Conservation (phyloP, 2,329 filamentous ascomycete species). For the Cladobotryum mycophilum region DNA sequence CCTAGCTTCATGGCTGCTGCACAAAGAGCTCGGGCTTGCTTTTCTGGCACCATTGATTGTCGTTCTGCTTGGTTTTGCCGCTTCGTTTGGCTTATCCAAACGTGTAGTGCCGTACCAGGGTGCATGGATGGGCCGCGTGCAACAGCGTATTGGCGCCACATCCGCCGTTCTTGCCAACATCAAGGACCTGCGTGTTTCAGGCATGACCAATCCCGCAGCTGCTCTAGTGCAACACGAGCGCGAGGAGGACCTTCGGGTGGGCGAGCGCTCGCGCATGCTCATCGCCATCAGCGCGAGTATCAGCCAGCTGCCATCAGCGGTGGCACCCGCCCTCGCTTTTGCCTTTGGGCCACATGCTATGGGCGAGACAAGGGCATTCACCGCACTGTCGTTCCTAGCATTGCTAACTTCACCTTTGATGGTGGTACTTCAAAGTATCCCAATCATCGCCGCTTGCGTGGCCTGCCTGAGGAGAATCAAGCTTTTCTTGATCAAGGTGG, state of each 20-base stretch:
- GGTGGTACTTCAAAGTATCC: too few relatives aligned
- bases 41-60: conserved; percentile 40
- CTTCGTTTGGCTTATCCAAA: conserved; percentile 7
- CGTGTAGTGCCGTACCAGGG: conserved; percentile 19
- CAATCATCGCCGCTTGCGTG: too few relatives aligned
- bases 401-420: too few relatives aligned
- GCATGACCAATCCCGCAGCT: background rate
- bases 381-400: too few relatives aligned
- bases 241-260: background rate
- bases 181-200: background rate
- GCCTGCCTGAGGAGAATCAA: too few relatives aligned
- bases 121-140: conserved; percentile 31
- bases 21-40: conserved; percentile 39
- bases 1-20: conserved; percentile 41
- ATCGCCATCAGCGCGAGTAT: background rate
- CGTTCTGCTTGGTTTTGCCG: conserved; percentile 28
- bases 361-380: too few relatives aligned
- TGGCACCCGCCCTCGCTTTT: background rate
- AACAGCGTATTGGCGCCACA: conserved; percentile 11
- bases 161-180: background rate
- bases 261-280: background rate
- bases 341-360: too few relatives aligned
- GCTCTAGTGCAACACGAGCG: background rate
- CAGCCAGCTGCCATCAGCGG: background rate
- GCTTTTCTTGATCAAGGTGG: too few relatives aligned